Base-by-base conservation (phyloP, 2,329 filamentous ascomycete genomes). In the Hirsutella rhossiliensis region DNA sequence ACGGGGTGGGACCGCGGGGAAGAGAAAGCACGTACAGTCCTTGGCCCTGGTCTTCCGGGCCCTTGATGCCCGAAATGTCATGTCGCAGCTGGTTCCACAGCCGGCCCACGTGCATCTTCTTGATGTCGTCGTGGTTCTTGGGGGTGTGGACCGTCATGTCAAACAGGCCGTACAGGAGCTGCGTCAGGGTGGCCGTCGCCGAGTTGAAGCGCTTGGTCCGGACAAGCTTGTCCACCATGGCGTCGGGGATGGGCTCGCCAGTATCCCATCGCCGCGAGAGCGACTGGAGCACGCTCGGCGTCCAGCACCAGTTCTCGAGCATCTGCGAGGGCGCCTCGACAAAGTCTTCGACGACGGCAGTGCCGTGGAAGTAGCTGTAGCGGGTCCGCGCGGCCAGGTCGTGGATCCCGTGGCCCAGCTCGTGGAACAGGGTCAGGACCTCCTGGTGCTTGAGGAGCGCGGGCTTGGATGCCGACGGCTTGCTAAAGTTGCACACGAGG, bases 401-500 rank as follows among this genome's bases (percentile, higher is more conserved):
- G 54, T 84, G 81, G 44, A 84, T 84, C 23, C 79, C 82, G 55
- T 84, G 80, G 28, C 80, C 80, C 1, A 84, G 68, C 59, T 85
- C 81, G 56, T 92, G 84, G 74, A 92, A 90, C 11, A 90, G 73
- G 0, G 85, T 89, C 11, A 87, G 80, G 2, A 89, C 83, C 61
- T 90, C 84, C 44, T 86, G 80, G 56, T 90, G 86, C 71, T 89
- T 88, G 37, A 92, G 73, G 4, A 90, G 71, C 19, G 79, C 84
- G 5, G 85, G 85, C 62, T 87, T 88, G 57, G 75, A 83, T 11
- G 77, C 67, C 1, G 82, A 84, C 2, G 85, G 82, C 64, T 89
- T 89, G 58, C 80, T 84, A 61, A 90, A 90, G 66, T 90, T 90
- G 73, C 85, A 90, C 11, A 90, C 84, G 11, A 90, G 69, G 2